Base-by-base conservation (phyloP, 2,329 filamentous ascomycete genomes). In the Pleomassaria siparia region DNA sequence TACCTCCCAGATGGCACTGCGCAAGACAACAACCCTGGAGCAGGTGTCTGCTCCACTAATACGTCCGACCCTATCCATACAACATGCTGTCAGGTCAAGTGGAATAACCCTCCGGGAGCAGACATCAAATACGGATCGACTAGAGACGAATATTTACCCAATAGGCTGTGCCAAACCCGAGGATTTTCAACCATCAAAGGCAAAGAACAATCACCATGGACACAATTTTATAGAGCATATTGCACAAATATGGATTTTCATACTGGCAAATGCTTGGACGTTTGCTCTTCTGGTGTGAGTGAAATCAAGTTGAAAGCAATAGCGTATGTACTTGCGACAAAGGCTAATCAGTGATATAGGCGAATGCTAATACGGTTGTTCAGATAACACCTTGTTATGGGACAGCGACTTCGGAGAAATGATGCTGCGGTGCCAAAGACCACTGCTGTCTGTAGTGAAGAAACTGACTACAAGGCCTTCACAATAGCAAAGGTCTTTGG, bases 341-440 rank as follows among this genome's bases (percentile, higher is more conserved):
- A n/a, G 11, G 8, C 35, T 10, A 41, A 10, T 4, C 3, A 18
- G 8, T 24, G 24, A 26, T n/a, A 6, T 24, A 43, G 40, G 11
- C 16, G 22, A 28, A 43, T 18, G 20, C 26, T 22, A 6, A 43
- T 26, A 32, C 9, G 10, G 22, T 2, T 26, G 12, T 30, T 13
- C 33, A 46, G 24, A 8, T 46, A n/a, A 46, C 43, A 8, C 43
- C 43, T 8, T 46, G 43, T 18, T 33, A 46, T 26, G 43, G 43
- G 2, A 46, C 43, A 11, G 26, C 13, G 8, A 29, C 43, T 4
- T 46, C 43, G 13, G 16, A 20, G 35, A 46, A 28, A 25, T 46
- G 43, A 35, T 46, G 43, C 20, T 46, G 43, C 18, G 43, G 35
- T 3, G 26, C 40, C 24, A 39, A n/a, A n/a, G n/a, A n/a, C n/a